Evolutionary conservation across 169 alveolate genomes (phyloP).

Genomic region (Cryptosporidium tyzzeri): DNA sequence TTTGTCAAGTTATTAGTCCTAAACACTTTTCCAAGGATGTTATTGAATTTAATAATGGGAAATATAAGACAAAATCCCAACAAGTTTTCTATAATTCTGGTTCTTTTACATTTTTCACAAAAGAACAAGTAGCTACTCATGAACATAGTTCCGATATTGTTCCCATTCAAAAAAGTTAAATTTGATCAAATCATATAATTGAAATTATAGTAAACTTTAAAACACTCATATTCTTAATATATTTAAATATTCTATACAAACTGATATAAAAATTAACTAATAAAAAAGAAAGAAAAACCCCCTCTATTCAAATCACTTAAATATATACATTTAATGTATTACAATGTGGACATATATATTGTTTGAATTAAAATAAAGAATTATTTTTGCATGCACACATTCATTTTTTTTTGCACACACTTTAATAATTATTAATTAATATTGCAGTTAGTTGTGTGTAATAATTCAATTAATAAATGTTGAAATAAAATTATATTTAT

Average conservation of each 20-base stretch:
- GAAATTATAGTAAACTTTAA: too few species aligned
- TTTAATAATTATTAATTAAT: not conserved
- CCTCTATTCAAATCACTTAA: too few species aligned
- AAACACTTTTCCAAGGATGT: not conserved
- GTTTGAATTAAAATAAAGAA: not conserved
- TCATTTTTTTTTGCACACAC: not conserved
- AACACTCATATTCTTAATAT: not conserved
- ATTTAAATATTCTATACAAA: not conserved
- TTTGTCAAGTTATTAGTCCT: slow-evolving; percentile 40
- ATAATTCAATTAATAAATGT: not conserved
- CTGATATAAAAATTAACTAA: not conserved
- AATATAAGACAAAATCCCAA: slow-evolving; percentile 11
- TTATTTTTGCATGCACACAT: slow-evolving; percentile 2
- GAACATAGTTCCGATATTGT: slow-evolving; percentile 9
- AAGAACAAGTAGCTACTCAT: slow-evolving; percentile 13
- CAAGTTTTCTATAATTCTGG: slow-evolving; percentile 57
- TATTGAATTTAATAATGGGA: slow-evolving; percentile 20
- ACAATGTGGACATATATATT: not conserved
- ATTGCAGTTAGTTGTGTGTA: not conserved
- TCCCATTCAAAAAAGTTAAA: slow-evolving; percentile 13
- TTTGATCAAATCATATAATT: not conserved
- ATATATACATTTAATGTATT: not conserved
- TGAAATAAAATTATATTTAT: too few species aligned
- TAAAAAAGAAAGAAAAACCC: too few species aligned
- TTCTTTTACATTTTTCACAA: slow-evolving; percentile 47